Evolutionary conservation across 1,284 basidiomycete genomes (phyloP).

Genomic region (Ustilago curta): DNA sequence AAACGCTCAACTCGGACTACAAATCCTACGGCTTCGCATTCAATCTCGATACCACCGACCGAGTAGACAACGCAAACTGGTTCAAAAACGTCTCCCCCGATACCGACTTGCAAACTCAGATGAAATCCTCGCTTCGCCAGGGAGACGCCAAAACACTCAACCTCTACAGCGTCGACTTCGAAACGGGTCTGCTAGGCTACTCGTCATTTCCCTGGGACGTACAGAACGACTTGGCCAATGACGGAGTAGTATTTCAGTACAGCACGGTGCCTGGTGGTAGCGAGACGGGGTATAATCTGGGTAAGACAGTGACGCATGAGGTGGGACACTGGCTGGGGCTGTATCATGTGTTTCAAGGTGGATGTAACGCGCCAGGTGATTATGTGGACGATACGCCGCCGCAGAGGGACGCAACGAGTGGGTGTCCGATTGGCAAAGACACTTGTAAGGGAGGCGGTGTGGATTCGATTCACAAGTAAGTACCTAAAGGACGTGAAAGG

Average conservation of each 20-base stretch:
- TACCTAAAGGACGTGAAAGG: background rate
- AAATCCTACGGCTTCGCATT: slow-evolving; percentile 71
- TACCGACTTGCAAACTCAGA: slow-evolving; percentile 71
- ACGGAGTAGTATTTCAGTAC: slow-evolving; percentile 47
- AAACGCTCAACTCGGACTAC: slow-evolving; percentile 74
- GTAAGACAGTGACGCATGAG: slow-evolving; percentile 75
- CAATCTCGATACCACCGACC: slow-evolving; percentile 71
- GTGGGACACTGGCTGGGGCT: slow-evolving; percentile 72
- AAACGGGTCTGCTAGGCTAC: slow-evolving; percentile 66
- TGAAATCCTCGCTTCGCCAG: slow-evolving; percentile 73
- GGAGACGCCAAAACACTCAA: slow-evolving; percentile 73
- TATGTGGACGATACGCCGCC: slow-evolving; percentile 73
- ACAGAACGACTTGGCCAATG: slow-evolving; percentile 7
- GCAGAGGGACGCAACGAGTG: slow-evolving; percentile 42
- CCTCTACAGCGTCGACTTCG: slow-evolving; percentile 72
- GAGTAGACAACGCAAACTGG: slow-evolving; percentile 72
- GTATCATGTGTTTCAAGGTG: slow-evolving; percentile 76
- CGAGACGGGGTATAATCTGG: slow-evolving; percentile 72
- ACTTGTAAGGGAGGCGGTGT: slow-evolving; percentile 39
- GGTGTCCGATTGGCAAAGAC: slow-evolving; percentile 48
- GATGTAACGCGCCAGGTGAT: slow-evolving; percentile 73
- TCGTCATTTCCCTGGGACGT: slow-evolving; percentile 71
- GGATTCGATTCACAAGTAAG: slow-evolving; percentile 53
- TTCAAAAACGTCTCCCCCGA: slow-evolving; percentile 72
- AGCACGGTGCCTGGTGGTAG: slow-evolving; percentile 73